phyloP scores from a whole-genome alignment of 306 rosid genomes.

The Vigna reflexopilosa region DNA sequence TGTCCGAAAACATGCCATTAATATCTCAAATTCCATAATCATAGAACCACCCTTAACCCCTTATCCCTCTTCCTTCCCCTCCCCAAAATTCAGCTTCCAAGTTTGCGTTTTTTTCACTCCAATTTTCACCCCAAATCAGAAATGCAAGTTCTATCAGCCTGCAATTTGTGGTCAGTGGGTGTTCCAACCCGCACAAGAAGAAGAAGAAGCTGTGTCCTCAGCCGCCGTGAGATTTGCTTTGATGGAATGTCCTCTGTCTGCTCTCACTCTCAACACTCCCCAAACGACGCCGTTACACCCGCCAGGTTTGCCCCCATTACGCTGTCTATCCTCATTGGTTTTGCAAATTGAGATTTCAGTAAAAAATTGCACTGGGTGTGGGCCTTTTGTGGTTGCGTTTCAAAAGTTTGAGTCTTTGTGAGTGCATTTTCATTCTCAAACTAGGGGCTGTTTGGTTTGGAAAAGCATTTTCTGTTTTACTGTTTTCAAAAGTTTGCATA shows the following conservation, averaged over 20 bases:
- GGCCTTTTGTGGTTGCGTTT: not conserved
- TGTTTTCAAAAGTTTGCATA: not conserved
- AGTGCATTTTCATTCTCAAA: conserved; percentile 21
- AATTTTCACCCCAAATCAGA: not conserved
- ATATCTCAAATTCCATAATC: conserved; percentile 29
- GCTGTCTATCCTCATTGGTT: conserved; percentile 5
- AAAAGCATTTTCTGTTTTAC: not conserved
- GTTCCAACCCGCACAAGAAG: conserved; percentile 36
- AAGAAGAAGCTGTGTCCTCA: conserved; percentile 34
- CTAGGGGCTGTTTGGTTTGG: not conserved
- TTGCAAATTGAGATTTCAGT: not conserved
- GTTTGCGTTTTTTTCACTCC: not conserved
- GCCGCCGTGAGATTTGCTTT: conserved; percentile 78
- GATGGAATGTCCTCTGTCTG: conserved; percentile 71
- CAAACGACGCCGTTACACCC: conserved; percentile 51
- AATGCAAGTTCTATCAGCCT: conserved; percentile 67
- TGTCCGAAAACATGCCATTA: not conserved
- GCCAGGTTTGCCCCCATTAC: conserved; percentile 49
- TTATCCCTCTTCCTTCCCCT: conserved; percentile 34
- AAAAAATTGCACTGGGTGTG: conserved; percentile 19
- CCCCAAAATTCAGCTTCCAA: conserved; percentile 11
- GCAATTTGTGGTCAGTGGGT: conserved; percentile 55
- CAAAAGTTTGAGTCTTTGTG: conserved; percentile 38
- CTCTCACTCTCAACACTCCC: conserved; percentile 58
- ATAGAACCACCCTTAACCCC: conserved; percentile 44